phyloP scores from a whole-genome alignment of 495 filamentous ascomycete species.

The Trichoderma erinaceum region DNA sequence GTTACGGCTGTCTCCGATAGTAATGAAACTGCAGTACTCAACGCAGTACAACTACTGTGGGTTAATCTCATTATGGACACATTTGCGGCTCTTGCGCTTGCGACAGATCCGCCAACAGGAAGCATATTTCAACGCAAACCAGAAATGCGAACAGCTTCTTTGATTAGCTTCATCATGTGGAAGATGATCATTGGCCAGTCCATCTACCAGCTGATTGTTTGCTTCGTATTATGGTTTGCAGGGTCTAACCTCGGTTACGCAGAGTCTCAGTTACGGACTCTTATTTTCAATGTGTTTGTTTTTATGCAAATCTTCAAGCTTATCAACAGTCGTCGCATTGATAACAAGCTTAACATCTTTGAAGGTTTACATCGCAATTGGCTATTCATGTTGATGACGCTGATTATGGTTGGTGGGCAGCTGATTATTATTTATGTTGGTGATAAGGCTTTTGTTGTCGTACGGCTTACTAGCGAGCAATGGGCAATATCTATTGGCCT shows the following conservation, averaged over 20 bases:
- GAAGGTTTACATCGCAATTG: slow-evolving; percentile 71
- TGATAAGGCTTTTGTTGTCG: slow-evolving; percentile 64
- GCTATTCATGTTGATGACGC: slow-evolving; percentile 75
- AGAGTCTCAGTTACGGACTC: slow-evolving; percentile 49
- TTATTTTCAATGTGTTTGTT: slow-evolving; percentile 87
- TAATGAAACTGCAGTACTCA: slow-evolving; percentile 66
- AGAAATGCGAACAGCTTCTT: slow-evolving; percentile 67
- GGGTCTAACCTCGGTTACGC: slow-evolving; percentile 54
- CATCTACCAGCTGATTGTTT: slow-evolving; percentile 76
- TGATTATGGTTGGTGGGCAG: slow-evolving; percentile 72
- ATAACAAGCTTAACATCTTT: slow-evolving; percentile 90
- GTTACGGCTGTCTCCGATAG: slow-evolving; percentile 66
- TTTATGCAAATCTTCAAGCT: slow-evolving; percentile 96
- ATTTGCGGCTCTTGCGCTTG: slow-evolving; percentile 82
- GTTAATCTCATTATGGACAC: slow-evolving; percentile 95
- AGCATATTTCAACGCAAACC: slow-evolving; percentile 68
- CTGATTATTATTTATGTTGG: slow-evolving; percentile 77
- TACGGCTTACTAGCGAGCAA: slow-evolving; percentile 56
- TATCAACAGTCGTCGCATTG: slow-evolving; percentile 75
- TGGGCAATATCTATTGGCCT: slow-evolving; percentile 73
- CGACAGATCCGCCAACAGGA: slow-evolving; percentile 72
- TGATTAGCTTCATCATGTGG: slow-evolving; percentile 82
- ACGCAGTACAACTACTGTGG: slow-evolving; percentile 83
- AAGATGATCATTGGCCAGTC: slow-evolving; percentile 90
- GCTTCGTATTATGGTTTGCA: slow-evolving; percentile 69